Evolutionary conservation across 225 moss, liverwort and hornwort species (phyloP), one percentile per base, ranked within the genome.

Genomic region (Takakia lepidozioides): DNA sequence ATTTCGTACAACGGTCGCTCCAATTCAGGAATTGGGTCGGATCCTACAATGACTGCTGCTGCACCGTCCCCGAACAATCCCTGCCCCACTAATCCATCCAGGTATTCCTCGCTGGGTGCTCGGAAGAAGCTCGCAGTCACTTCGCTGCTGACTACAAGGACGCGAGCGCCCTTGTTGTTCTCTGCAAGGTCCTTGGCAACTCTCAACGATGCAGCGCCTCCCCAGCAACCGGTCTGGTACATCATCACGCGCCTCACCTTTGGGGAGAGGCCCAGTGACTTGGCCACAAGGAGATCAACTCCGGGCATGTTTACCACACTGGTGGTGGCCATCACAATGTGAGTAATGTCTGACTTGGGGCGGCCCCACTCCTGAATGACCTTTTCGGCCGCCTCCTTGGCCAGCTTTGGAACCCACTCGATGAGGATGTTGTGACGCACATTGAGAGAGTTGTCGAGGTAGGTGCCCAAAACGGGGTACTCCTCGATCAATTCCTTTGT

Each of bases 281-380:
- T 55, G 26, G 54, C 16, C 13, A 63, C 62, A 14, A 54, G 34
- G 27, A 54, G 54, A 25, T 52, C 60, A 8, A 51, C 60, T 41
- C 60, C 51, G 17, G 57, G 60, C 60, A 61, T 61, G 51, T 61
- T 61, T 40, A 61, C 51, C 3, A 50, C 60, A 30, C 60, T 61
- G 28, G 60, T 61, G 60, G 60, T 63, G 25, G 54, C 62, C 19
- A 63, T 54, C n/a, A 63, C 62, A 5, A 67, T 53, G 20, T 67
- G 67, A 10, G 67, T 67, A 27, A 67, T 67, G 5, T 67, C 67
- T 32, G 49, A 50, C 49, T 50, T 50, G 25, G 49, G 25, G 6
- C 28, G 49, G 19, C 49, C 49, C 49, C 49, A 50, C 27, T 50
- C 49, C 25, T 50, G 2, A 27, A 50, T 28, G 14, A 27, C 49